Base-by-base conservation (phyloP, 2,329 filamentous ascomycete genomes). In the Colletotrichum acutatum region DNA sequence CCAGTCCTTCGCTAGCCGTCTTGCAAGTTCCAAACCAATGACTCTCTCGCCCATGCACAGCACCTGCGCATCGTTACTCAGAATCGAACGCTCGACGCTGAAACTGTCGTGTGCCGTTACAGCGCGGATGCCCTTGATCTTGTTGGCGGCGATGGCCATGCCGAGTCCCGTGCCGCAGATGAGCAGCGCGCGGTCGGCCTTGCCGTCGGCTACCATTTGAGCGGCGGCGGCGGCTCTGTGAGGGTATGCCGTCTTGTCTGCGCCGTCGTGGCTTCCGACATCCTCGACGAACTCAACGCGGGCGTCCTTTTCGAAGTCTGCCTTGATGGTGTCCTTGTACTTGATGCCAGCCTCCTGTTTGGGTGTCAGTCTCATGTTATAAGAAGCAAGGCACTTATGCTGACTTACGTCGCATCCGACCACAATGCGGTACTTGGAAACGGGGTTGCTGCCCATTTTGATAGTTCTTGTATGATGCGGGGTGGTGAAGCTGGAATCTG, bases 71-170 rank as follows among this genome's bases (percentile, higher is more conserved):
- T 97, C 92, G 82, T 97, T 97, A 84, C 92, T 95, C 78, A 96
- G 84, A 12, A 97, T 89, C 24, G 93, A 91, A 62, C 94, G 86
- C 87, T 97, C 94, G 6, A 97, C 94, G 68, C 89, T 92, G 86
- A 95, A 97, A 76, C 91, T 92, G 80, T 97, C 95, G 81, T 97
- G 95, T 1, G 95, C 95, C 5, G 94, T 97, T 22, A 97, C 95
- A n/a, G 95, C 95, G 28, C 94, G 87, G 74, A 97, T 90, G 6
- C 94, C 94, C 69, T 91, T 92, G 75, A 97, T 91, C 83, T 97
- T 97, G 87, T 97, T 97, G 76, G 95, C 95, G n/a, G 90, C 86
- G 80, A 97, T 97, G 77, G 95, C 94, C 8, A 97, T 95, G 24
- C 95, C 95, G 8, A 97, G 88, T 0, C 95, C 95, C 0, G 95